A percentile compares a stretch with the other conserved stretches of the same genome.
These are phyloP conservation scores for Suillus bovinus DNA, from an alignment of 768 basidiomycete genomes.

Conservation along the genomic window DNA sequence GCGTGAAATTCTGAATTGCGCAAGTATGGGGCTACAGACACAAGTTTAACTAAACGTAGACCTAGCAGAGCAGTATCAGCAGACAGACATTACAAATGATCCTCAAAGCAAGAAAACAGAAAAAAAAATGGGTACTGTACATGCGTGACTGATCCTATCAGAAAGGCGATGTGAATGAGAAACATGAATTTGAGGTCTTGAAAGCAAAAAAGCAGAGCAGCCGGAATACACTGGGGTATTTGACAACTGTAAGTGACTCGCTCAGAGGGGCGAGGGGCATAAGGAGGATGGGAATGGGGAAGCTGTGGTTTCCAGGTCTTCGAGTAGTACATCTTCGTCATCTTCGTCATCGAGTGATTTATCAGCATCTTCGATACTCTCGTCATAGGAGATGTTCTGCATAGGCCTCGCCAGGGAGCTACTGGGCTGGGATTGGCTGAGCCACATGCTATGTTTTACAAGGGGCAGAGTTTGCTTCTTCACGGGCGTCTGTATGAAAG, in stretches of 20 bases:
- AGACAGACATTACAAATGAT: background rate
- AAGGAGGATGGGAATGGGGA: background rate
- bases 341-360: background rate
- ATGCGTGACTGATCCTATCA: background rate
- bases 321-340: background rate
- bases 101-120: conserved; percentile 1
- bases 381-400: background rate
- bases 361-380: background rate
- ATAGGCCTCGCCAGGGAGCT: background rate
- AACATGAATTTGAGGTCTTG: background rate
- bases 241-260: background rate
- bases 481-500: background rate
- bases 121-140: conserved; percentile 2
- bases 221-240: background rate
- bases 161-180: background rate
- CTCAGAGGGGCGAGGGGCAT: background rate
- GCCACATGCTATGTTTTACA: background rate
- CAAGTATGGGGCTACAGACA: background rate
- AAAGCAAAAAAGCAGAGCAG: background rate
- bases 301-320: background rate
- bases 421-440: background rate
- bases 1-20: background rate
- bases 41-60: background rate
- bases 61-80: background rate
- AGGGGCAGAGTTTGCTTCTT: background rate